Conservation (phyloP, 768 basidiomycete genomes). For the Lactarius psammicola region DNA sequence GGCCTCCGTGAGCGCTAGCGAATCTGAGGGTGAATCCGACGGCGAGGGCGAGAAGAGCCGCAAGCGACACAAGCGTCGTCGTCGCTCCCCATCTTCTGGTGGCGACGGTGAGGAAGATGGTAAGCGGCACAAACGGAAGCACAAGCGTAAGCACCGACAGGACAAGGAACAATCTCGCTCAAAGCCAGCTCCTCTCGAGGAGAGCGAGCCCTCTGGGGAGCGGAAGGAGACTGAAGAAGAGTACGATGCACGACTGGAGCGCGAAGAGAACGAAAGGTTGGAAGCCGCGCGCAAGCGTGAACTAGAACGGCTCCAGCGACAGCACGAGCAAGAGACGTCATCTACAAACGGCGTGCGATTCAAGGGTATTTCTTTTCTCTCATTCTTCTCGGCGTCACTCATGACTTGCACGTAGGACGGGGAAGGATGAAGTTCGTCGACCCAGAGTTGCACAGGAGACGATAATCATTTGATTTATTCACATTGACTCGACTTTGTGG, state of each 20-base stretch:
- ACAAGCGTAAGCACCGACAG: slow-evolving; percentile 34
- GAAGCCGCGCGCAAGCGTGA: slow-evolving; percentile 48
- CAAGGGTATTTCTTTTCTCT: slow-evolving; percentile 48
- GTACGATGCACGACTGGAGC: slow-evolving; percentile 65
- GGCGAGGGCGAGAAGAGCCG: slow-evolving; percentile 8
- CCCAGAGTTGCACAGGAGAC: slow-evolving; percentile 46
- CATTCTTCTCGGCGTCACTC: slow-evolving; percentile 1
- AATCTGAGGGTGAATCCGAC: slow-evolving; percentile 23
- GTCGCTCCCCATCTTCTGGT: slow-evolving; percentile 23
- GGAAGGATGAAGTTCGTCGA: slow-evolving; percentile 69
- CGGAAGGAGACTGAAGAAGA: slow-evolving; percentile 64
- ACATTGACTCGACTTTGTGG: slow-evolving; percentile 5
- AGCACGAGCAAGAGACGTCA: slow-evolving; percentile 36
- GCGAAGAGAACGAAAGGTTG: slow-evolving; percentile 61
- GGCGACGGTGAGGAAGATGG: slow-evolving; percentile 14
- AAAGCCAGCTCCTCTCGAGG: slow-evolving; percentile 8
- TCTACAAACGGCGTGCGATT: slow-evolving; percentile 54
- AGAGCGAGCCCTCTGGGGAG: slow-evolving; percentile 5
- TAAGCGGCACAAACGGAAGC: slow-evolving; percentile 31
- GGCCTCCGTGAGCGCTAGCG: slow-evolving; percentile 21
- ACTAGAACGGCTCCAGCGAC: slow-evolving; percentile 48
- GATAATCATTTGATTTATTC: slow-evolving; percentile 18
- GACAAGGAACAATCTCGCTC: slow-evolving; percentile 29
- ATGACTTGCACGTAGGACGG: slow-evolving; percentile 42
- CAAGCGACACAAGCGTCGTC: slow-evolving; percentile 28